Percentiles rank a stretch among this genome's conserved stretches.
Evolutionary conservation across 805 yeast species (phyloP).

Genomic region (Suhomyces pyralidae): DNA sequence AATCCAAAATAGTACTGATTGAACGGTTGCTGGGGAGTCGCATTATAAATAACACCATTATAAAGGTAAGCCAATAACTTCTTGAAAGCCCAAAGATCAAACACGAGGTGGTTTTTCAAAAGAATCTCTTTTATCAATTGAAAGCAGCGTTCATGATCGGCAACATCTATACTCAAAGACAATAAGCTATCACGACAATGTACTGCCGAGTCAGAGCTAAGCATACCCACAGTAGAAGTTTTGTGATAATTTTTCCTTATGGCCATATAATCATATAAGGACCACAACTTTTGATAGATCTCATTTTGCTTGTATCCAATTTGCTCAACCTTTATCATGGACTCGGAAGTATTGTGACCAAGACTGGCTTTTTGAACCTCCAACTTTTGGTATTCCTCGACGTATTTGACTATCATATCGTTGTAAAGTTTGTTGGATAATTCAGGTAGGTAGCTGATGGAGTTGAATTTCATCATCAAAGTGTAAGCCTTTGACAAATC

Average conservation of each 20-base stretch:
- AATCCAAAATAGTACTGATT: conserved; percentile 29
- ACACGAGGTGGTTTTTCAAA: conserved; percentile 27
- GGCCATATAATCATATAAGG: conserved; percentile 30
- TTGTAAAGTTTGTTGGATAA: conserved; percentile 27
- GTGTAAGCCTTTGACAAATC: conserved; percentile 22
- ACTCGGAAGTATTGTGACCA: neutral
- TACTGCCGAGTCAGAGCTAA: neutral
- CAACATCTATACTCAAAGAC: conserved; percentile 29
- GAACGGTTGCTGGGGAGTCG: conserved; percentile 13
- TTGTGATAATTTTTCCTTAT: conserved; percentile 35
- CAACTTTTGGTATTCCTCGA: conserved; percentile 17
- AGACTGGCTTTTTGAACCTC: conserved; percentile 8
- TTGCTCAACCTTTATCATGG: neutral
- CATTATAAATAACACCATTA: conserved; percentile 21
- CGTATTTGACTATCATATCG: conserved; percentile 26
- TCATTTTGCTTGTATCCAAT: neutral
- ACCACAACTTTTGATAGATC: conserved; percentile 23
- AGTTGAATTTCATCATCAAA: conserved; percentile 26
- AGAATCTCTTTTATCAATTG: conserved; percentile 37
- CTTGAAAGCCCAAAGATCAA: conserved; percentile 26
- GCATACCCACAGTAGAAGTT: conserved; percentile 4
- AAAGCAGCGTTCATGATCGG: conserved; percentile 32
- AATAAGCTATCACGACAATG: conserved; percentile 30
- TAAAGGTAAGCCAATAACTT: conserved; percentile 29
- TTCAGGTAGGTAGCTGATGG: conserved; percentile 35